Base-by-base conservation (phyloP, 2,329 filamentous ascomycete genomes). In the Aspergillus versicolor region DNA sequence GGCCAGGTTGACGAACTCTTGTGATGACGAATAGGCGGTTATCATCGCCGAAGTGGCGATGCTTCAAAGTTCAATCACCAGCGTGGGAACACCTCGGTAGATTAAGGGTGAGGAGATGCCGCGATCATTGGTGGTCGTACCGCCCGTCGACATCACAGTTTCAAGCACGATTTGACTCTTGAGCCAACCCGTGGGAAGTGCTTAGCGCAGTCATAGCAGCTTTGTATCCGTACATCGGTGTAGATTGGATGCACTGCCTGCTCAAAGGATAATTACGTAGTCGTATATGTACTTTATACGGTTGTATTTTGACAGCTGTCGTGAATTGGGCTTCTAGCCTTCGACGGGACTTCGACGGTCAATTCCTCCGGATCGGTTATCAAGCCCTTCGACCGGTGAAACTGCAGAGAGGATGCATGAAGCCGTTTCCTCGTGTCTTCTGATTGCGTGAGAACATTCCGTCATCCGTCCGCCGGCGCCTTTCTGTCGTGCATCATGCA, bases 401-500 rank as follows among this genome's bases (percentile, higher is more conserved):
- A 52, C 49, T 37, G 34, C 34, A 37, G 34, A 7, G 12, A 47
- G 24, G 48, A 46, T 60, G 60, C 60, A 62, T 57, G 50, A 57
- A 54, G 56, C 58, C 60, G 60, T 58, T 59, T 57, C 40, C 32
- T 46, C 54, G 46, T 42, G 47, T 44, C 50, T 43, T 41, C 34
- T 59, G 41, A 49, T 47, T 50, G 48, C 42, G 41, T 43, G 48
- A 40, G n/a, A 38, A 22, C 30, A 11, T 43, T 32, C 30, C 27
- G 37, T 40, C 27, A 30, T 30, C 27, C 27, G 27, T 30, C 27
- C 27, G 27, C 27, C 27, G 27, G 27, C 27, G 27, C 3, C 27
- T 50, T 54, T 17, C 56, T 64, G 60, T 61, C 44, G 54, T 64
- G 62, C 62, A 61, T 61, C 22, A 54, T 62, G 63, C 61, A 62